A percentile compares a stretch with the other conserved stretches of the same genome.
Evolutionary conservation across 441 rosid species (phyloP).

Genomic region (Mallotus repandus): DNA sequence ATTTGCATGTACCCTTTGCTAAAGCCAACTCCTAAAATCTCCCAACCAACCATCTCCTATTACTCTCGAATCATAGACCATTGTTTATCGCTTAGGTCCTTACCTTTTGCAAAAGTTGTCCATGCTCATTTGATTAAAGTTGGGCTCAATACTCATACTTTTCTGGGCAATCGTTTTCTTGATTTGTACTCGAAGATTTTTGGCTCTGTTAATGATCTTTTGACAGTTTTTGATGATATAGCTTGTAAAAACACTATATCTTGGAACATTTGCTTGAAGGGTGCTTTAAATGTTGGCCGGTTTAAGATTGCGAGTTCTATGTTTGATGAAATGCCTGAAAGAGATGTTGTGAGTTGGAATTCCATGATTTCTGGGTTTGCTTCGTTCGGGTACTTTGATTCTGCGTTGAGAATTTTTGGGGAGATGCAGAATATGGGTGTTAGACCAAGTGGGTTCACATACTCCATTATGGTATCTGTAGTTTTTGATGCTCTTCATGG

Average conservation of each 20-base stretch:
- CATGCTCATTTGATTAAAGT: slow-evolving; percentile 65
- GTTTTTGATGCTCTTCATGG: slow-evolving; percentile 42
- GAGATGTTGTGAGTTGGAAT: slow-evolving; percentile 70
- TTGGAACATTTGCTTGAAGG: slow-evolving; percentile 61
- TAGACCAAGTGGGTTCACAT: slow-evolving; percentile 51
- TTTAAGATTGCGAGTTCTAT: slow-evolving; percentile 28
- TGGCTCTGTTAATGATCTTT: slow-evolving; percentile 41
- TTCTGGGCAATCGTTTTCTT: slow-evolving; percentile 64
- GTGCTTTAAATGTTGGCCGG: slow-evolving; percentile 30
- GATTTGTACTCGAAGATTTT: slow-evolving; percentile 47
- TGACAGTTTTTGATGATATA: slow-evolving; percentile 44
- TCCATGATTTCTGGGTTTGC: slow-evolving; percentile 39
- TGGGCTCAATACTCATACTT: slow-evolving; percentile 47
- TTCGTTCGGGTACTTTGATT: slow-evolving; percentile 36
- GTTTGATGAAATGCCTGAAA: slow-evolving; percentile 67
- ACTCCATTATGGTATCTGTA: slow-evolving; percentile 49
- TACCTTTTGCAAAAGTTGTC: slow-evolving; percentile 31
- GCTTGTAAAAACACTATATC: slow-evolving; percentile 44
- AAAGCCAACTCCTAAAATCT: slow-evolving; percentile 38
- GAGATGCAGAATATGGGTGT: slow-evolving; percentile 50
- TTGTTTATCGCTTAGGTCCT: slow-evolving; percentile 41
- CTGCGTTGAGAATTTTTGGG: slow-evolving; percentile 39
- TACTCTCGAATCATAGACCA: slow-evolving; percentile 41
- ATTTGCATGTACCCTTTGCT: slow-evolving; percentile 45
- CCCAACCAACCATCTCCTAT: slow-evolving; percentile 35